Evolutionary conservation across 2,329 filamentous ascomycete species (phyloP).

Genomic region (Cytospora piceicola): DNA sequence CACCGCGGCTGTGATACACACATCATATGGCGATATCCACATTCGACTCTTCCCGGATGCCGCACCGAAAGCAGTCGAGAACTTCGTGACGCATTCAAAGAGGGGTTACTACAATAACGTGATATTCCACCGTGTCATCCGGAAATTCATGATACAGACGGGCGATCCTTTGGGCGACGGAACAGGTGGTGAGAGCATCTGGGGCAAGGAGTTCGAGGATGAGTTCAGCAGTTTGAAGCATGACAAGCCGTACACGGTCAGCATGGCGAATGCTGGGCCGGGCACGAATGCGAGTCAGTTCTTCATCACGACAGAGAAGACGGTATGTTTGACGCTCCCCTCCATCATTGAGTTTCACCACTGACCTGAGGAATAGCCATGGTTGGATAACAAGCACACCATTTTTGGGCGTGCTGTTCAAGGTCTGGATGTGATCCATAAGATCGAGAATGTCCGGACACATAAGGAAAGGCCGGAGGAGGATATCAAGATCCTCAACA

Average conservation of each 20-base stretch:
- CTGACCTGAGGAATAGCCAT: conserved; percentile 59
- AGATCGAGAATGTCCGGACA: conserved; percentile 88
- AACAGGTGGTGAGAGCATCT: conserved; percentile 88
- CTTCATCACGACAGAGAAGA: conserved; percentile 97
- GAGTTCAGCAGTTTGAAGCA: conserved; percentile 91
- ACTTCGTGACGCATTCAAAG: conserved; percentile 90
- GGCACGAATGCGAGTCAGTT: conserved; percentile 97
- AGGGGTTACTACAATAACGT: conserved; percentile 96
- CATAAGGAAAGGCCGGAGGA: conserved; percentile 93
- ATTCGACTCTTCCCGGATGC: conserved; percentile 91
- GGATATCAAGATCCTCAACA: conserved; percentile 96
- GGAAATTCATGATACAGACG: conserved; percentile 96
- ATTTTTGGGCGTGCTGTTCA: conserved; percentile 91
- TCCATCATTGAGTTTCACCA: conserved; percentile 12
- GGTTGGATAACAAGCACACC: conserved; percentile 95
- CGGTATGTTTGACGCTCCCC: conserved; percentile 57
- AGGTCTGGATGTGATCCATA: conserved; percentile 91
- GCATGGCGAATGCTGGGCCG: conserved; percentile 96
- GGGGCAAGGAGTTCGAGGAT: conserved; percentile 90
- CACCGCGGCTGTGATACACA: conserved; percentile 83
- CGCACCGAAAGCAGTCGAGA: conserved; percentile 93
- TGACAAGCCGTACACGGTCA: conserved; percentile 94
- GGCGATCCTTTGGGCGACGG: conserved; percentile 88
- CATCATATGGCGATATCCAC: conserved; percentile 90
- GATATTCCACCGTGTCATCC: conserved; percentile 95